Evolutionary conservation across 495 filamentous ascomycete genomes (phyloP).

Genomic region (Penicillium antarcticum): DNA sequence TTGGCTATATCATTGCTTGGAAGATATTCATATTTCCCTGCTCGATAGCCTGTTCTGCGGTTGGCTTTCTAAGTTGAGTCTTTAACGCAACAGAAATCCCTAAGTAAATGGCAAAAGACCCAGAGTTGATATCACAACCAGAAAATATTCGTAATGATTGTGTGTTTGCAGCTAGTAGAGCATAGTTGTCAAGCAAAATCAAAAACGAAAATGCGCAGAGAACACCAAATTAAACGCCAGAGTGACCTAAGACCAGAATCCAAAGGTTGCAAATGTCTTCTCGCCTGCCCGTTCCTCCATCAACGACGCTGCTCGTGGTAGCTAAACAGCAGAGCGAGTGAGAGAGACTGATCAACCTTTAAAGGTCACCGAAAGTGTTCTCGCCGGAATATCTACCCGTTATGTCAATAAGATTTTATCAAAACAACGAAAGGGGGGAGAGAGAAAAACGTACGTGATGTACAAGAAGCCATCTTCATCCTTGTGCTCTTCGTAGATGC

Average conservation of each 20-base stretch:
- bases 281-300: constrained; percentile 3
- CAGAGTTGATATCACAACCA: background rate
- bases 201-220: constrained; percentile 16
- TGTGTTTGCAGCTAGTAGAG: constrained; percentile 14
- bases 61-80: background rate
- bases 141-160: constrained; percentile 3
- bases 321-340: constrained; percentile 1
- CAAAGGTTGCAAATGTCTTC: constrained; percentile 9
- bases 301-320: background rate
- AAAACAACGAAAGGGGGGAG: background rate
- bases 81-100: background rate
- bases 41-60: background rate
- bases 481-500: constrained; percentile 99
- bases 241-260: constrained; percentile 11
- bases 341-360: constrained; percentile 18
- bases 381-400: constrained; percentile 88
- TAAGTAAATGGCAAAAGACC: background rate
- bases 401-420: constrained; percentile 23
- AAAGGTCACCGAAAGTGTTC: constrained; percentile 87
- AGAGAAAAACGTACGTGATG: constrained; percentile 48
- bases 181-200: constrained; percentile 16
- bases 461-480: constrained; percentile 58
- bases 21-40: background rate
- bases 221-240: constrained; percentile 30
- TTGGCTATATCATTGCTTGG: background rate